Evolutionary conservation across 139 green algal species (phyloP).

Genomic region (Edaphochlamys debaryana): DNA sequence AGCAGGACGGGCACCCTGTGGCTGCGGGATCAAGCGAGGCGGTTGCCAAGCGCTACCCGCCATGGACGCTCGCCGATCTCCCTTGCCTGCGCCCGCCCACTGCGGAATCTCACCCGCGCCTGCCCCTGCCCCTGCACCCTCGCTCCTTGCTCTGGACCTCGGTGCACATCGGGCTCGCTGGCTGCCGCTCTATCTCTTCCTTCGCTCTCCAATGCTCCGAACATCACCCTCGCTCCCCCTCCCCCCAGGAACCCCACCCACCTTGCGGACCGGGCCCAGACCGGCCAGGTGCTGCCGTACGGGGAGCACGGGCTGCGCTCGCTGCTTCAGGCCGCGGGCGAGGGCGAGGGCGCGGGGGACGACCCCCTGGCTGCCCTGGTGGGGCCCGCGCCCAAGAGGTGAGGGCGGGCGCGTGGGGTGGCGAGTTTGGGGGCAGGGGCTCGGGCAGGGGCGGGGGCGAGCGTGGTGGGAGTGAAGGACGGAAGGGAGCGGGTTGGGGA

Average conservation of each 20-base stretch:
- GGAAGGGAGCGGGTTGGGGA: too few relatives aligned
- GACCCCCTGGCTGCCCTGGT: not conserved
- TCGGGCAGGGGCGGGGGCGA: too few relatives aligned
- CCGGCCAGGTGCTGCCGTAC: constrained; percentile 22
- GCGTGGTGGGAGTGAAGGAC: too few relatives aligned
- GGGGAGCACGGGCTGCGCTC: constrained; percentile 15
- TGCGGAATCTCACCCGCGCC: not conserved
- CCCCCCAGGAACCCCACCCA: constrained; percentile 3
- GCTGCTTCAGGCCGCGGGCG: not conserved
- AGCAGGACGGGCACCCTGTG: too few relatives aligned
- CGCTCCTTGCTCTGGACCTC: too few relatives aligned
- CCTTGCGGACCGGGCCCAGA: not conserved
- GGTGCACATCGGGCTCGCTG: too few relatives aligned
- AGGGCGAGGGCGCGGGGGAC: not conserved
- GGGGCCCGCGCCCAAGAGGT: constrained; percentile 4
- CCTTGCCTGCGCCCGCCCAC: not conserved
- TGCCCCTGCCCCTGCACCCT: not conserved
- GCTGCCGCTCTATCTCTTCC: too few relatives aligned
- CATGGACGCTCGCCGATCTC: too few relatives aligned
- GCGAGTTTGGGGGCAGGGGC: not conserved
- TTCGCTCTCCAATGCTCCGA: too few relatives aligned
- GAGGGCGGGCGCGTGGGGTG: not conserved
- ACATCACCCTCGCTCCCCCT: too few relatives aligned
- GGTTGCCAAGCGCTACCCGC: too few relatives aligned
- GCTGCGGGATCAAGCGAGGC: too few relatives aligned